Percentiles rank a stretch among this genome's conserved stretches.
Conservation (phyloP, 2,329 filamentous ascomycete genomes). For the Exophiala dermatitidis region DNA sequence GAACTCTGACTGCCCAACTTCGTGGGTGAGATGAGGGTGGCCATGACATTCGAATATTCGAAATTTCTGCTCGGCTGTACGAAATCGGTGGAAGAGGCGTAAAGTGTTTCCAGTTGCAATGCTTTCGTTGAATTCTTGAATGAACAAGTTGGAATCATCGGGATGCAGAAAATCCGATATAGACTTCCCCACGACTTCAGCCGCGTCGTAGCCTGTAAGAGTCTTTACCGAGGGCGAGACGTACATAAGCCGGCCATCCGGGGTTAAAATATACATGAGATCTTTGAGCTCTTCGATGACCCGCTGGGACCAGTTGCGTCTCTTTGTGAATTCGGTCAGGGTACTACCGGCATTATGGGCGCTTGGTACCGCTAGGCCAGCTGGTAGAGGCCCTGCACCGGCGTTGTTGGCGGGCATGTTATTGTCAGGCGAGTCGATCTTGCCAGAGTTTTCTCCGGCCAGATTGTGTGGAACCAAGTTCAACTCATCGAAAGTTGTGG, state of each 20-base stretch:
- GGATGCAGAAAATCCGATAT: constrained; percentile 77
- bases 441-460: constrained; percentile 16
- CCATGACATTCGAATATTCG: constrained; percentile 86
- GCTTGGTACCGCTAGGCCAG: constrained; percentile 45
- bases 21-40: constrained; percentile 75
- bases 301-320: constrained; percentile 75
- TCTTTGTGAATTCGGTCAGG: constrained; percentile 58
- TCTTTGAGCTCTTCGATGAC: constrained; percentile 86
- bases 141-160: constrained; percentile 75
- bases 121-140: constrained; percentile 81
- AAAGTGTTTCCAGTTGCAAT: constrained; percentile 73
- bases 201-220: constrained; percentile 66
- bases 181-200: constrained; percentile 66
- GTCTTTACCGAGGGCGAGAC: constrained; percentile 69
- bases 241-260: constrained; percentile 76
- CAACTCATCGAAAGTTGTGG: constrained; percentile 13
- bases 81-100: constrained; percentile 79
- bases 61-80: constrained; percentile 65
- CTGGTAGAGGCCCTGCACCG: constrained; percentile 50
- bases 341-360: constrained; percentile 42
- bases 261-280: constrained; percentile 77
- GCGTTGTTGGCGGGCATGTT: constrained; percentile 36
- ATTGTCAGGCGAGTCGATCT: constrained; percentile 7
- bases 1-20: constrained; percentile 37
- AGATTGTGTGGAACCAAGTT: constrained; percentile 7